Conservation (phyloP, 2,329 filamentous ascomycete genomes). For the Atkinsonella hypoxylon region DNA sequence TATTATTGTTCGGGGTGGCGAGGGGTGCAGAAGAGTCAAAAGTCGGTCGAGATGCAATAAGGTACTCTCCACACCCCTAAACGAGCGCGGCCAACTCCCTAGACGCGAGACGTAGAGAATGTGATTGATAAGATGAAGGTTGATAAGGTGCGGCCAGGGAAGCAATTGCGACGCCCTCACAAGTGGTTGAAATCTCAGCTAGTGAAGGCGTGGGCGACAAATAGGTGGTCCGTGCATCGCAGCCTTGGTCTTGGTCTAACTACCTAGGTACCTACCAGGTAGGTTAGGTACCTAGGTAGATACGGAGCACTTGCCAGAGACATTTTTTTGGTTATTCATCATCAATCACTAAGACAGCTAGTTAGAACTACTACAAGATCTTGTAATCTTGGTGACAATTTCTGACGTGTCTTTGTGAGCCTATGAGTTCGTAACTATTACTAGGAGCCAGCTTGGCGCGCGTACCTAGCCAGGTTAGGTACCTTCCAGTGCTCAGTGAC, state of each 20-base stretch:
- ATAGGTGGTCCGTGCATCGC: slow-evolving; percentile 9
- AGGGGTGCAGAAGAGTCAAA: slow-evolving; percentile 7
- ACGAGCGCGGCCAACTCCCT: slow-evolving; percentile 10
- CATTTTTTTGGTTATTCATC: neutral
- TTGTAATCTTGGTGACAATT: too few relatives aligned
- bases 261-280: too few relatives aligned
- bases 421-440: too few relatives aligned
- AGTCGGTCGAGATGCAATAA: slow-evolving; percentile 4
- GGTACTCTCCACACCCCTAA: slow-evolving; percentile 9
- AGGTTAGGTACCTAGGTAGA: too few relatives aligned
- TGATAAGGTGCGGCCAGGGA: slow-evolving; percentile 5
- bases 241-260: too few relatives aligned
- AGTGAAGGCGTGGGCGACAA: neutral
- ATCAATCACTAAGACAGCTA: too few relatives aligned
- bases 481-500: too few relatives aligned
- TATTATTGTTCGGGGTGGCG: slow-evolving; percentile 1
- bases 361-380: too few relatives aligned
- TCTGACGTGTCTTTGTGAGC: too few relatives aligned
- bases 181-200: slow-evolving; percentile 9
- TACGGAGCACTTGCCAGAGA: too few relatives aligned
- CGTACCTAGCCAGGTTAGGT: too few relatives aligned
- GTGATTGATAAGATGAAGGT: slow-evolving; percentile 2
- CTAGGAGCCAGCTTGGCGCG: too few relatives aligned
- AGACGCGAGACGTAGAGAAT: slow-evolving; percentile 6
- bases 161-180: slow-evolving; percentile 1